Conservation (phyloP, 2,329 filamentous ascomycete genomes). For the Penicillium carneum region DNA sequence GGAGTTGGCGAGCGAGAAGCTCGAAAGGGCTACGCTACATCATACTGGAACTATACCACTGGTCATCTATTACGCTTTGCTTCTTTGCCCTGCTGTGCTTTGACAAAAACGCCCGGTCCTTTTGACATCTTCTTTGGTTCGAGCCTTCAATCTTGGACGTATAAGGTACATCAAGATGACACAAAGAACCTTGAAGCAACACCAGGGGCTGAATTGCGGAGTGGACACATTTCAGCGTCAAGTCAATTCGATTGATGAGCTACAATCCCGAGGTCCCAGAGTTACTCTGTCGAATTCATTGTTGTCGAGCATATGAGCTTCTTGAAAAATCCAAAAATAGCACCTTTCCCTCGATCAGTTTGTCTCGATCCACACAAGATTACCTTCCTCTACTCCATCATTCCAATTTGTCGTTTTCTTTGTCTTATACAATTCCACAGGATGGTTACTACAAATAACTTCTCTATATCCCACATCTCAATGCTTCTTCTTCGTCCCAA, state of each 20-base stretch:
- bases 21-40: background rate
- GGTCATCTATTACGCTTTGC: background rate
- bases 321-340: background rate
- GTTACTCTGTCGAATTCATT: background rate
- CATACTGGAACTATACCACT: background rate
- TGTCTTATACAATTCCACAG: background rate
- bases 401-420: background rate
- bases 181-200: background rate
- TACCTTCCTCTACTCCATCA: background rate
- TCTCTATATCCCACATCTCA: background rate
- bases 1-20: background rate
- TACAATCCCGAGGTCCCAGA: background rate
- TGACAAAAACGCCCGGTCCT: background rate
- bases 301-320: background rate
- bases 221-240: too few relatives aligned
- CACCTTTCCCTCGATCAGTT: background rate
- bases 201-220: background rate
- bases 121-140: background rate
- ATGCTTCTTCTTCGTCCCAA: background rate
- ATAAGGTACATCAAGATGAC: background rate
- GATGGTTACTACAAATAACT: slow-evolving; percentile 6
- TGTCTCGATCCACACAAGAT: background rate
- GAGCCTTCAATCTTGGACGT: background rate
- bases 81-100: background rate
- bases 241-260: background rate